Percentiles rank a stretch among this genome's conserved stretches.
These are phyloP conservation scores for Diphasiastrum complanatum DNA, from an alignment of 83 land plant species.

Conservation along the genomic window DNA sequence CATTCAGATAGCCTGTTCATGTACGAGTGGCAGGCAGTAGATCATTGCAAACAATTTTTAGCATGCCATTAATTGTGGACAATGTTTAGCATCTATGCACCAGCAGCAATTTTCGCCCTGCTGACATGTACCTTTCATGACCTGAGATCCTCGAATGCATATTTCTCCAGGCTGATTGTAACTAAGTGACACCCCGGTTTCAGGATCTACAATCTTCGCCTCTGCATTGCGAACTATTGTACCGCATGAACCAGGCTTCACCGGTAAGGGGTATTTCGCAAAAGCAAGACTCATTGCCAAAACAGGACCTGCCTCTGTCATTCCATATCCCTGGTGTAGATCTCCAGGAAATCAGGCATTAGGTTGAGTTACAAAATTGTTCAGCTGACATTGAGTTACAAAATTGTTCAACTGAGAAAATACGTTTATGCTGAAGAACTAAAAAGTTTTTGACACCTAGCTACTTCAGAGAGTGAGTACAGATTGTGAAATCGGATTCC, in stretches of 20 bases:
- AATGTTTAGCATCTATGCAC: too few species aligned
- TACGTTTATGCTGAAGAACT: too few species aligned
- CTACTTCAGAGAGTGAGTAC: too few species aligned
- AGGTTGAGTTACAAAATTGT: too few species aligned
- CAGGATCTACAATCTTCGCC: slow-evolving; percentile 62
- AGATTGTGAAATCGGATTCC: too few species aligned
- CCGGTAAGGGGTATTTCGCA: slow-evolving; percentile 46
- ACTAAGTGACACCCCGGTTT: slow-evolving; percentile 52
- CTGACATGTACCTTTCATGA: slow-evolving; percentile 65
- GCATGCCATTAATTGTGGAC: too few species aligned
- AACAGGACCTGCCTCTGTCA: slow-evolving; percentile 82
- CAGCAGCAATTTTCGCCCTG: too few species aligned
- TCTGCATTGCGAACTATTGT: slow-evolving; percentile 59
- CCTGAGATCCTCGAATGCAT: slow-evolving; percentile 57
- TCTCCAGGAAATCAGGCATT: background rate
- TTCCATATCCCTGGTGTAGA: slow-evolving; percentile 64
- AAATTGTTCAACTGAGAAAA: background rate
- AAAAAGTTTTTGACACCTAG: too few species aligned
- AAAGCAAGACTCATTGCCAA: slow-evolving; percentile 52
- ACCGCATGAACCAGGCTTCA: slow-evolving; percentile 64
- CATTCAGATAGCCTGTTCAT: slow-evolving; percentile 40
- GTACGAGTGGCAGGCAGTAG: background rate
- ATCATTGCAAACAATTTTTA: too few species aligned
- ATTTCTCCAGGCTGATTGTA: slow-evolving; percentile 72
- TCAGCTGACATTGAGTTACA: too few species aligned